These are phyloP conservation scores for Alternaria ventricosa DNA, from an alignment of 2,329 filamentous ascomycete genomes.

Conservation along the genomic window DNA sequence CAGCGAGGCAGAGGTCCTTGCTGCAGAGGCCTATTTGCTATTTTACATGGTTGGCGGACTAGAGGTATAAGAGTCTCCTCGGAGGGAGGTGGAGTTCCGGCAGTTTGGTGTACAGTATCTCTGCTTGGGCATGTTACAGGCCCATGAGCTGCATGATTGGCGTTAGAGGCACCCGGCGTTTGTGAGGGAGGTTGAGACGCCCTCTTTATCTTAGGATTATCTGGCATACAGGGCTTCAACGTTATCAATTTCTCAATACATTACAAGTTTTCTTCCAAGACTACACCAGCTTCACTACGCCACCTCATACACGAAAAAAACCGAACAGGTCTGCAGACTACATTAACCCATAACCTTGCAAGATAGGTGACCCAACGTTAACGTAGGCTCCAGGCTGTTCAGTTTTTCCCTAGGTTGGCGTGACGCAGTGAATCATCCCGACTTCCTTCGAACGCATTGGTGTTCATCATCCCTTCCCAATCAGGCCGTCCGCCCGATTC, in stretches of 20 bases:
- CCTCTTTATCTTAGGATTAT: neutral
- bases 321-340: no score
- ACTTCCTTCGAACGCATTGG: neutral
- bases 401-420: no score
- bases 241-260: neutral
- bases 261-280: neutral
- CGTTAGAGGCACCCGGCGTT: neutral
- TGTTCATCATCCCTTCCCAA: neutral
- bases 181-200: neutral
- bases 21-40: constrained; percentile 85
- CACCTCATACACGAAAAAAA: no score
- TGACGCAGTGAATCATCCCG: neutral
- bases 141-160: neutral
- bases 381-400: no score
- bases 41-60: constrained; percentile 68
- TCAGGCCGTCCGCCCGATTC: neutral
- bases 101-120: neutral
- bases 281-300: neutral
- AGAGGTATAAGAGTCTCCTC: constrained; percentile 27
- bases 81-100: neutral
- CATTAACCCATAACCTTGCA: no score
- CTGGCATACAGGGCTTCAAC: neutral
- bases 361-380: no score
- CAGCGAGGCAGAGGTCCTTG: constrained; percentile 81
- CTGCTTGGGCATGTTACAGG: neutral